Evolutionary conservation across 2,329 filamentous ascomycete genomes (phyloP).

Genomic region (Claviceps sp.): DNA sequence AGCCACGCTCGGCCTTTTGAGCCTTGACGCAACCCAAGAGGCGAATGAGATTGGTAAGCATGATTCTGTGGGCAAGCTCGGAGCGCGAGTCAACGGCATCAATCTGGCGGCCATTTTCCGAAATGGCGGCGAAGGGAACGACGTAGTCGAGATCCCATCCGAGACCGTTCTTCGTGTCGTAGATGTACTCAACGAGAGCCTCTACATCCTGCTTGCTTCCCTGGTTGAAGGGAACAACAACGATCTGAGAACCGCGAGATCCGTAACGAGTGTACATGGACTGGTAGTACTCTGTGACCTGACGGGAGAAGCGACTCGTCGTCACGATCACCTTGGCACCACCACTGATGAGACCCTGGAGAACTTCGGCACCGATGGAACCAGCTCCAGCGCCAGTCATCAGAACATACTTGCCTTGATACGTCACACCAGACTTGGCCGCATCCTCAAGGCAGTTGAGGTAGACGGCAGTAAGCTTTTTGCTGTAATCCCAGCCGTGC

Average conservation of each 20-base stretch:
- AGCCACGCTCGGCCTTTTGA: constrained; percentile 76
- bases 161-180: constrained; percentile 87
- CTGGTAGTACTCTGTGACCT: constrained; percentile 99
- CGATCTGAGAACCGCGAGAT: constrained; percentile 85
- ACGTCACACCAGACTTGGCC: constrained; percentile 76
- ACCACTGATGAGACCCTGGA: constrained; percentile 90
- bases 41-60: constrained; percentile 92
- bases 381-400: constrained; percentile 98
- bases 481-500: constrained; percentile 98
- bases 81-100: constrained; percentile 95
- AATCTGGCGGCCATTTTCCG: constrained; percentile 94
- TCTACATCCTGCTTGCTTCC: constrained; percentile 97
- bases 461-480: constrained; percentile 89
- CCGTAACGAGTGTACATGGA: constrained; percentile 94
- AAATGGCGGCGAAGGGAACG: constrained; percentile 92
- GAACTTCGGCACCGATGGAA: constrained; percentile 91
- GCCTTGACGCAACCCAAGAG: constrained; percentile 82
- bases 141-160: constrained; percentile 98
- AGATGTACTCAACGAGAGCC: constrained; percentile 88
- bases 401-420: constrained; percentile 86
- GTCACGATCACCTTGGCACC: constrained; percentile 95
- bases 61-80: constrained; percentile 94
- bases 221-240: constrained; percentile 98
- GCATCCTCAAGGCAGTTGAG: constrained; percentile 84
- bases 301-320: constrained; percentile 88